Percentiles rank a stretch among this genome's conserved stretches.
These are phyloP conservation scores for Colletotrichum filicis DNA, from an alignment of 2,329 filamentous ascomycete species.

Conservation along the genomic window DNA sequence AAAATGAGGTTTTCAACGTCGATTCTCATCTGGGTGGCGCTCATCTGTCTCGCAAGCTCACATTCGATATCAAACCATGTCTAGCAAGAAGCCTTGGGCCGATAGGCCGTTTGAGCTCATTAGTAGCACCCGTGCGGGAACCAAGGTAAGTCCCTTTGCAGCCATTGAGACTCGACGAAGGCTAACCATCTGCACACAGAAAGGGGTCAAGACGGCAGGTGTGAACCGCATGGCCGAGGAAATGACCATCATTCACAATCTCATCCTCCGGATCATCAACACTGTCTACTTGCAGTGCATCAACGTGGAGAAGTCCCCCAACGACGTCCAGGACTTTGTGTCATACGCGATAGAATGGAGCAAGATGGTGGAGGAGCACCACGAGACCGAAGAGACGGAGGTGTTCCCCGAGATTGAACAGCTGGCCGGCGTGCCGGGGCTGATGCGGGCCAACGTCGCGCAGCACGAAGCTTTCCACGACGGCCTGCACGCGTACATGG, in stretches of 20 bases:
- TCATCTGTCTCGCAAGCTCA: background rate
- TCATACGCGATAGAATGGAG: conserved; percentile 41
- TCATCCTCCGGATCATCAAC: conserved; percentile 43
- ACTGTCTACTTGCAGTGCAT: conserved; percentile 40
- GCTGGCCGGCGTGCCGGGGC: conserved; percentile 39
- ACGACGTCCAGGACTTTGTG: conserved; percentile 43
- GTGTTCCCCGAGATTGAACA: conserved; percentile 47
- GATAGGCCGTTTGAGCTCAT: conserved; percentile 48
- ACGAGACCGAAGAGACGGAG: conserved; percentile 44
- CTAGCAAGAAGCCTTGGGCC: conserved; percentile 42
- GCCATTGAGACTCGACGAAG: background rate
- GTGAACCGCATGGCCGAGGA: conserved; percentile 39
- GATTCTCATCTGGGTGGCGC: background rate
- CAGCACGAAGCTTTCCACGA: conserved; percentile 47
- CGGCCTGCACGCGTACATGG: conserved; percentile 45
- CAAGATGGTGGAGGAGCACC: conserved; percentile 43
- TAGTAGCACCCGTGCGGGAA: conserved; percentile 38
- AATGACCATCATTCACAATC: conserved; percentile 48
- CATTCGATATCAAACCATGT: conserved; percentile 1
- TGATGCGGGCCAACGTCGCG: conserved; percentile 46
- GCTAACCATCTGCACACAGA: conserved; percentile 10
- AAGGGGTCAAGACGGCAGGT: conserved; percentile 37
- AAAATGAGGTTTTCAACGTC: background rate
- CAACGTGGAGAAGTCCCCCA: conserved; percentile 38
- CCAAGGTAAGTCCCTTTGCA: conserved; percentile 34